Evolutionary conservation across 441 rosid species (phyloP).

Genomic region (Pelargonium australe): DNA sequence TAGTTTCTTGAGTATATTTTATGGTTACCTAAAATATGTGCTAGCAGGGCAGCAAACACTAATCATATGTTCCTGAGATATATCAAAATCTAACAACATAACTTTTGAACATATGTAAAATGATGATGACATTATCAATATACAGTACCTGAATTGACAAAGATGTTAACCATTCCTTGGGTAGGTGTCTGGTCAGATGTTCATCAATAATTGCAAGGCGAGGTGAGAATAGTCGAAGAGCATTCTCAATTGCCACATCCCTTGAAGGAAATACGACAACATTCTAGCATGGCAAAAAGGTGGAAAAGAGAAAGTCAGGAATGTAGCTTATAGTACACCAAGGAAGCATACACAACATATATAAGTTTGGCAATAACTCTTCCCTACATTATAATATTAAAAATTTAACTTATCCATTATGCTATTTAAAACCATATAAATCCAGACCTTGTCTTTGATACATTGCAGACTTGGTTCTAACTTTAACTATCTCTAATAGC

Average conservation of each 20-base stretch:
- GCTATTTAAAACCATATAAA: neutral
- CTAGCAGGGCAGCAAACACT: neutral
- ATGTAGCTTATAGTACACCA: slow-evolving; percentile 13
- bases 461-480: neutral
- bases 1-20: neutral
- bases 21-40: neutral
- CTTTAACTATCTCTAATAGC: neutral
- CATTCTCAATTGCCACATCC: slow-evolving; percentile 79
- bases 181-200: slow-evolving; percentile 72
- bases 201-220: slow-evolving; percentile 86
- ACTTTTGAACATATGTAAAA: neutral
- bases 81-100: neutral
- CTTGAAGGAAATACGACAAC: slow-evolving; percentile 88
- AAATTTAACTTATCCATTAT: neutral
- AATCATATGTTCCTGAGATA: neutral
- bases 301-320: slow-evolving; percentile 29
- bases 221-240: slow-evolving; percentile 80
- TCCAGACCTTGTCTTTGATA: neutral
- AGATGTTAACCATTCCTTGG: slow-evolving; percentile 83
- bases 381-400: neutral
- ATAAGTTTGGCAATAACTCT: neutral
- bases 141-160: slow-evolving; percentile 63
- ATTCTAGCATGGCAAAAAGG: slow-evolving; percentile 41
- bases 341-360: neutral
- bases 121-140: slow-evolving; percentile 8